Percentiles rank a stretch among this genome's conserved stretches.
Evolutionary conservation across 345 rosid genomes (phyloP).

Genomic region (Gynandropsis gynandra): DNA sequence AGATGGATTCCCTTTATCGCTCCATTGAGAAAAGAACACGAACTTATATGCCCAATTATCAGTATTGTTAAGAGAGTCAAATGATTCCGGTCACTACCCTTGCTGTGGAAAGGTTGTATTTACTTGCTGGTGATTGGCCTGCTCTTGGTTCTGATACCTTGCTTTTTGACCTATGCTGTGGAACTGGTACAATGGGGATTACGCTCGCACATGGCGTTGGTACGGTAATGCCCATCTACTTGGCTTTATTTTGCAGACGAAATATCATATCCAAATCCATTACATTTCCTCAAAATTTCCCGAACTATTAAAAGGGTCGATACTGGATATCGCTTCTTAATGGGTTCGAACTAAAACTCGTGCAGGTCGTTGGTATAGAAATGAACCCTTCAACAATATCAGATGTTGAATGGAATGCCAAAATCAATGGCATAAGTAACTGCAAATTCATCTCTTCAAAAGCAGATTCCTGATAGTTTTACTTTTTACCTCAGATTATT

Average conservation of each 20-base stretch:
- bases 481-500: no score
- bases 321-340: not conserved
- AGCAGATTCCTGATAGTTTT: no score
- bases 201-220: conserved; percentile 90
- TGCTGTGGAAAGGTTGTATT: conserved; percentile 95
- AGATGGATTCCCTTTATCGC: no score
- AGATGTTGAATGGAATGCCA: conserved; percentile 84
- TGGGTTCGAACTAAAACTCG: conserved; percentile 12
- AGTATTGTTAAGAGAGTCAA: conserved; percentile 9
- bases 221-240: no score
- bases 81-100: conserved; percentile 67
- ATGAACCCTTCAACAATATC: conserved; percentile 94
- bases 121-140: no score
- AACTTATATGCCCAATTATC: no score
- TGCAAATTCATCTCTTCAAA: no score
- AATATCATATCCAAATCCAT: no score
- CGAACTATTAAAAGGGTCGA: not conserved
- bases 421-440: conserved; percentile 78
- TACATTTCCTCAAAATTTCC: not conserved
- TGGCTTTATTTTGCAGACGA: no score
- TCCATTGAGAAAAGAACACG: no score
- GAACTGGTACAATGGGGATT: conserved; percentile 94
- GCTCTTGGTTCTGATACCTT: conserved; percentile 78
- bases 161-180: conserved; percentile 90
- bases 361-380: conserved; percentile 90